phyloP scores from a whole-genome alignment of 148 eudicot genomes.

The Rhododendron mucronatum region DNA sequence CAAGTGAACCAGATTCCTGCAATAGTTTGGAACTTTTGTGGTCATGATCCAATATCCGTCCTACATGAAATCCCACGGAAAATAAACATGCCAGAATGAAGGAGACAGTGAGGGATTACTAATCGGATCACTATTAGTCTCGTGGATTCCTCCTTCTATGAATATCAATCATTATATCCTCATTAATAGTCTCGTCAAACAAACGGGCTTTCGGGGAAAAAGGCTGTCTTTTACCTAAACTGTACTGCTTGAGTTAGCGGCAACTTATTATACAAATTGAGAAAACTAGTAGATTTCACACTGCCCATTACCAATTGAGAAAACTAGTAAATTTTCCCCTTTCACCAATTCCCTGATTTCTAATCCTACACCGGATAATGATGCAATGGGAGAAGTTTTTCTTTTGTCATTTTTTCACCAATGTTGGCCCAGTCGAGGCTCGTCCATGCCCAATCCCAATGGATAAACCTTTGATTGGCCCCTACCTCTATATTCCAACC shows the following conservation, averaged over 20 bases:
- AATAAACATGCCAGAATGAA: background rate
- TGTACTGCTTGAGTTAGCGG: background rate
- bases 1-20: background rate
- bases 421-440: background rate
- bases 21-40: background rate
- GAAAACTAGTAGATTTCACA: background rate
- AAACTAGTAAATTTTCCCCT: too few species aligned
- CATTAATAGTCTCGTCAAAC: background rate
- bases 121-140: background rate
- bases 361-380: too few species aligned
- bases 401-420: background rate
- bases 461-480: background rate
- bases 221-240: background rate
- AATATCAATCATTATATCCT: background rate
- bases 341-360: too few species aligned
- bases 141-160: background rate
- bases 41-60: background rate
- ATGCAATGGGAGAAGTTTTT: background rate
- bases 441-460: background rate
- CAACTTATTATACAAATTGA: background rate
- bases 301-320: too few species aligned
- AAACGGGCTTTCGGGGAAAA: background rate
- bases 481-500: background rate
- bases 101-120: background rate
- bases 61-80: background rate